phyloP scores from a whole-genome alignment of 2,329 filamentous ascomycete genomes.

The Coniochaeta ligniaria region DNA sequence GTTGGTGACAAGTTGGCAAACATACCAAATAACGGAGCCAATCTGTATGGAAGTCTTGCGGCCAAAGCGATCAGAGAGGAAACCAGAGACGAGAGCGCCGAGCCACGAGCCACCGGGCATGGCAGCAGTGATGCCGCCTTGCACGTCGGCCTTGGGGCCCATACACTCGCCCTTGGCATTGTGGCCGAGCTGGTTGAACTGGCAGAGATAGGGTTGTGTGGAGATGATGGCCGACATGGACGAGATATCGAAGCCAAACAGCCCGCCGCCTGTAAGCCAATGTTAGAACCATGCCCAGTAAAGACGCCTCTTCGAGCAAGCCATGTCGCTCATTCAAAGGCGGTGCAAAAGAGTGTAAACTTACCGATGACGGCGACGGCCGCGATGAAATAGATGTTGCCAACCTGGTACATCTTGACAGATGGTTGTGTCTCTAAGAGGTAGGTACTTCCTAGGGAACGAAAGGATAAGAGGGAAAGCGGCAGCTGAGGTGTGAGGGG shows the following conservation, averaged over 20 bases:
- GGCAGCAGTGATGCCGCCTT: constrained; percentile 60
- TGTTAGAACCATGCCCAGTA: not conserved
- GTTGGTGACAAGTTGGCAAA: not conserved
- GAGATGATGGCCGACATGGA: constrained; percentile 37
- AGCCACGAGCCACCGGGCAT: constrained; percentile 67
- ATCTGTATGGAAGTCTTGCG: constrained; percentile 43
- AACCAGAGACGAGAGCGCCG: constrained; percentile 53
- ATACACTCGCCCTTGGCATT: constrained; percentile 33
- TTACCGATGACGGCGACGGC: constrained; percentile 34
- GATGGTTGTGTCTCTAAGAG: not conserved
- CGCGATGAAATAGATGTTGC: constrained; percentile 35
- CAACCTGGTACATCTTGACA: constrained; percentile 17
- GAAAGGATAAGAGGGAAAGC: not conserved
- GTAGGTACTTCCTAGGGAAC: not conserved
- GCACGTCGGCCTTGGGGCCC: constrained; percentile 41
- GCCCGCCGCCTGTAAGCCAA: constrained; percentile 23
- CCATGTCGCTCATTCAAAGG: not conserved
- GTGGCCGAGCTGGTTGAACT: constrained; percentile 30
- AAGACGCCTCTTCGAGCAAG: not conserved
- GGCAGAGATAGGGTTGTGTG: constrained; percentile 32
- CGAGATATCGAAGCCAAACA: constrained; percentile 38
- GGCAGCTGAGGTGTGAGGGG: not conserved
- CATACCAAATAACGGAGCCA: constrained; percentile 43
- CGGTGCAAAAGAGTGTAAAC: constrained; percentile 3
- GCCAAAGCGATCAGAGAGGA: constrained; percentile 45